Base-by-base conservation (phyloP, 2,329 filamentous ascomycete species). In the Knoxdaviesia proteae region DNA sequence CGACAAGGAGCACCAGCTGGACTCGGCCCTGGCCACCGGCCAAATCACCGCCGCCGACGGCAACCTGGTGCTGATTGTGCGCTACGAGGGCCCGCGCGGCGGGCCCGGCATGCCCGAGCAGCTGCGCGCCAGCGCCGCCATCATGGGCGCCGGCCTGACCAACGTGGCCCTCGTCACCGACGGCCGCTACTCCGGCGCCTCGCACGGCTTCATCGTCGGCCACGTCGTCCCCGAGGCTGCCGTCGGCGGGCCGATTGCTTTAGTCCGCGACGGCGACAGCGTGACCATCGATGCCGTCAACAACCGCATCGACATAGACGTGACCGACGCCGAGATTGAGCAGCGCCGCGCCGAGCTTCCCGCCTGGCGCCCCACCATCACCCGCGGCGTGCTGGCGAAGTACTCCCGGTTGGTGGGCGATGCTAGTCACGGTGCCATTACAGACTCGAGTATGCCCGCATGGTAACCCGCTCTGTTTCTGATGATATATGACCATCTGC, bases 101-200 rank as follows among this genome's bases (percentile, higher is more conserved):
- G 88, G 88, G 0, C 88, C 88, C 0, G 88, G 88, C 38, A 96
- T 96, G 88, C 88, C 87, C 2, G 88, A 96, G 61, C 86, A 94
- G 60, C 70, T 96, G 38, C 84, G 81, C 56, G 83, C 88, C 7
- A 81, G 74, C 45, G 86, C 86, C 0, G 84, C 87, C 11, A 83
- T 96, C 50, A 94, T 94, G 80, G 88, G 88, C 40, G 88, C 88
- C 0, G 81, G 81, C 8, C 65, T 96, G 42, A 83, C 68, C 42
- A 93, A 94, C 52, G 74, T 94, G 6, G 87, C 88, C 0, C 70
- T 96, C 9, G 84, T 96, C 40, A 96, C 88, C 0, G 88, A 96
- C 56, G 88, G 88, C 0, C 66, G 88, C 39, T 96, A 94, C 58
- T 80, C 74, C 39, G 88, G 88, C 33, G 88, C 86, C 2, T 81